Percentiles rank a stretch among this genome's conserved stretches.
Evolutionary conservation across 257 asterid genomes (phyloP).

Genomic region (Solanum chmielewskii): DNA sequence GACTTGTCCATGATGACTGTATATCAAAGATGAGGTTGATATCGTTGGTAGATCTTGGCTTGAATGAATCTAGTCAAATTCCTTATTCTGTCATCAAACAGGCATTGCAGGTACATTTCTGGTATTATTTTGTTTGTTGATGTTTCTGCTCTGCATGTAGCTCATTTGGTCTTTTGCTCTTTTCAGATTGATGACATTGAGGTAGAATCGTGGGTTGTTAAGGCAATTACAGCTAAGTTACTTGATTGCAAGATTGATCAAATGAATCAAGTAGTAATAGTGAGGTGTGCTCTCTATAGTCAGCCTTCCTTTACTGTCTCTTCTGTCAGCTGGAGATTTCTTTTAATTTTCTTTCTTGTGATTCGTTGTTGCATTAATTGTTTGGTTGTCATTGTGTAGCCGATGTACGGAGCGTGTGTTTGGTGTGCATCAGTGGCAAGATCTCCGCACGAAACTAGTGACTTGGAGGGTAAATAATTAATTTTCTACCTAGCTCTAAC

Average conservation of each 20-base stretch:
- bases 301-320: not conserved
- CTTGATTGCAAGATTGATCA: constrained; percentile 90
- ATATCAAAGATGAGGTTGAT: constrained; percentile 80
- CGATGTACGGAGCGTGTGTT: constrained; percentile 63
- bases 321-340: not conserved
- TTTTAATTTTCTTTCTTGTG: not conserved
- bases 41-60: constrained; percentile 69
- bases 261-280: constrained; percentile 64
- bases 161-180: not conserved
- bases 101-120: constrained; percentile 47
- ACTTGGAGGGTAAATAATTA: constrained; percentile 70
- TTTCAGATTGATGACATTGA: constrained; percentile 66
- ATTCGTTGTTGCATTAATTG: not conserved
- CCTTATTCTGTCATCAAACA: constrained; percentile 66
- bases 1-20: constrained; percentile 84
- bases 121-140: not conserved
- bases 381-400: constrained; percentile 27
- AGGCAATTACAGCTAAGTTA: constrained; percentile 78
- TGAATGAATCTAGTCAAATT: constrained; percentile 59
- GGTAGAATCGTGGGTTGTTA: constrained; percentile 85
- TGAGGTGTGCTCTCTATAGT: constrained; percentile 37
- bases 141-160: not conserved
- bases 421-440: constrained; percentile 69
- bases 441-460: constrained; percentile 60
- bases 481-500: not conserved